Evolutionary conservation across 805 yeast species (phyloP).

Genomic region (Peterozyma toletana): DNA sequence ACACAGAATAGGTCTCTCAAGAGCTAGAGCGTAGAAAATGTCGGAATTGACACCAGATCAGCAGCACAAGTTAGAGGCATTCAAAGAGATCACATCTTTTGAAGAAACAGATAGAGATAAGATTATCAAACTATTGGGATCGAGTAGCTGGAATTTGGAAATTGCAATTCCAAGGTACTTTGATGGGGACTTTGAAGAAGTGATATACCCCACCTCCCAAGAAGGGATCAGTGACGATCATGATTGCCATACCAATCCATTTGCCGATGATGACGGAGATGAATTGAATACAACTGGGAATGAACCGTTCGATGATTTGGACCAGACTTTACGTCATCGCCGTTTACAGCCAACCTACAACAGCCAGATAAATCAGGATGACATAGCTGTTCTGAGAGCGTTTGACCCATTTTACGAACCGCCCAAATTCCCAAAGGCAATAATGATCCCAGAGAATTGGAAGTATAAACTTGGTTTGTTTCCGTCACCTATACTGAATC

Average conservation of each 20-base stretch:
- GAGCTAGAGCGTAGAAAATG: constrained; percentile 9
- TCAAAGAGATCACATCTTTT: constrained; percentile 43
- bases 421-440: constrained; percentile 28
- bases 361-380: neutral
- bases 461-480: constrained; percentile 22
- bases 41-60: constrained; percentile 25
- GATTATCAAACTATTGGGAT: constrained; percentile 37
- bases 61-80: constrained; percentile 35
- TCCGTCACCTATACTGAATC: neutral
- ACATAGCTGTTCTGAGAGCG: neutral
- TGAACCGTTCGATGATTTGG: neutral
- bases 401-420: constrained; percentile 17
- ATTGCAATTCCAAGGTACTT: constrained; percentile 54
- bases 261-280: neutral
- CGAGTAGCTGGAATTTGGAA: constrained; percentile 56
- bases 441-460: constrained; percentile 28
- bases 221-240: neutral
- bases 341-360: constrained; percentile 11
- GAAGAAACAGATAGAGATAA: constrained; percentile 39
- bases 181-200: constrained; percentile 41
- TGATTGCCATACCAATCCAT: neutral
- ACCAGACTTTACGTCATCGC: constrained; percentile 5
- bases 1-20: too few relatives aligned
- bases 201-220: neutral
- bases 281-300: neutral